Base-by-base conservation (phyloP, 768 basidiomycete genomes). In the Calocera cornea region DNA sequence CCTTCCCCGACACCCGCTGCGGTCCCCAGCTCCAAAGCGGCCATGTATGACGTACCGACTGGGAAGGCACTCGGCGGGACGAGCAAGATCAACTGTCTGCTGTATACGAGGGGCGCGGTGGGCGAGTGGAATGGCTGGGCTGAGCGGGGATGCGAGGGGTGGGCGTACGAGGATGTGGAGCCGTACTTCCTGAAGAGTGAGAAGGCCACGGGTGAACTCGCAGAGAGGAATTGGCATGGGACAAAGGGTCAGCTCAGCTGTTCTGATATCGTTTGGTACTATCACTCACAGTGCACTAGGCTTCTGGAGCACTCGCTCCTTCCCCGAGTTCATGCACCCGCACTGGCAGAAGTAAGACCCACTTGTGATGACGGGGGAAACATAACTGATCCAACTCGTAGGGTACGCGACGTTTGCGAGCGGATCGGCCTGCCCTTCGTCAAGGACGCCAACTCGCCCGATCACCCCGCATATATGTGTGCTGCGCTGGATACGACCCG, bases 181-280 rank as follows among this genome's bases (percentile, higher is more conserved):
- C 75, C 73, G 1, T 78, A 73, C 44, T 80, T 79, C 66, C 41
- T 70, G 29, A 79, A 76, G 69, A 75, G 76, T 2, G 75, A 80
- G 34, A 29, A 34, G 14, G 41, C 65, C 10, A 34, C 60, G 44
- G 44, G 44, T 7, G 44, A 8, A 19, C 19, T 47, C 8, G 44
- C 44, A 24, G 44, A 47, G 44, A 17, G 44, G 44, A 19, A 47
- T 19, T 47, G 44, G 44, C 44, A 47, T 47, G 44, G 44, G 44
- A 47, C 44, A 19, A 19, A 47, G 7, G 44, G 44, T 47, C 5
- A 5, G 44, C 44, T 47, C n/a, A n/a, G n/a, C n/a, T 19, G 19
- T 8, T 19, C 44, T 47, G 19, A 8, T 7, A 47, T 5, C 7
- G n/a, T n/a, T n/a, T n/a, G n/a, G 19, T 7, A 19, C 24, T 47